These are phyloP conservation scores for Adansonia gregorii DNA, from an alignment of 441 rosid species.

Conservation along the genomic window DNA sequence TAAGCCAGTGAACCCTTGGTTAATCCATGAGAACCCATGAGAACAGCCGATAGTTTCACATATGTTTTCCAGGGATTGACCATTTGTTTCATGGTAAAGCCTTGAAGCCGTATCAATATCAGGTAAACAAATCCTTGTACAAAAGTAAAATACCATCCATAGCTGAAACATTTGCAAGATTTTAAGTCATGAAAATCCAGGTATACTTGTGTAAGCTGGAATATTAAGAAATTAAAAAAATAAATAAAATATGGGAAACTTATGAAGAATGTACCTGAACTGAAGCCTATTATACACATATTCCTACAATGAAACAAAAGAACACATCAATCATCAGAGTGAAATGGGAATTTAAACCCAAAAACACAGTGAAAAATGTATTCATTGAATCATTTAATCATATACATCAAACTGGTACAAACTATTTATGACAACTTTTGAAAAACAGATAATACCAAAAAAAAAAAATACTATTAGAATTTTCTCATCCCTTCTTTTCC, in stretches of 20 bases:
- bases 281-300: conserved; percentile 86
- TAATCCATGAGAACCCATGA: conserved; percentile 91
- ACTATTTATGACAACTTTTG: background rate
- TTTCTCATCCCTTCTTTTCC: background rate
- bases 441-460: background rate
- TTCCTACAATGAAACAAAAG: conserved; percentile 55
- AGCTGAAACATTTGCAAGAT: conserved; percentile 45
- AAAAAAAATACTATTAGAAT: background rate
- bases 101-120: conserved; percentile 74
- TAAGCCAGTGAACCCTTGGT: conserved; percentile 92
- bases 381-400: background rate
- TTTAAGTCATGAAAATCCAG: background rate
- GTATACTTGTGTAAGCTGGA: background rate
- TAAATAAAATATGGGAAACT: background rate
- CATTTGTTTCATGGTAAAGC: conserved; percentile 75
- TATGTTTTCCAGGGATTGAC: conserved; percentile 91
- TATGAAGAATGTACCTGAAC: conserved; percentile 54
- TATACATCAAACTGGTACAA: background rate
- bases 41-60: conserved; percentile 85
- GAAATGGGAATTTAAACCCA: background rate
- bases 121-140: conserved; percentile 81
- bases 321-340: conserved; percentile 19
- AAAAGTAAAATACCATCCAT: conserved; percentile 93
- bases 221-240: background rate
- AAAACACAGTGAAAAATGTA: conserved; percentile 7